Evolutionary conservation across 2,329 filamentous ascomycete genomes (phyloP), one percentile per base, ranked within the genome.

Genomic region (Hymenoscyphus repandus): DNA sequence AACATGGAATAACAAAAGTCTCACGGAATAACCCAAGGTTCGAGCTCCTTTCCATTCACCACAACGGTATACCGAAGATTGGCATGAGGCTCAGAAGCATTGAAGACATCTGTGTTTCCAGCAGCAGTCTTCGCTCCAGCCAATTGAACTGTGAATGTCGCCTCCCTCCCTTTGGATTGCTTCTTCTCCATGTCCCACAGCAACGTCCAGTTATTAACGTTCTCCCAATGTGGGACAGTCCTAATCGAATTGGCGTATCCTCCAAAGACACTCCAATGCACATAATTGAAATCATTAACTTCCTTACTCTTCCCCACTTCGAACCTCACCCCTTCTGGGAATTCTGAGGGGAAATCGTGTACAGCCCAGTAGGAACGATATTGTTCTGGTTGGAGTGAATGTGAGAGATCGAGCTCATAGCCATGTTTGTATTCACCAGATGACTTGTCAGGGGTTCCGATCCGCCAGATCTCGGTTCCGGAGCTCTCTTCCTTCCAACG

Each of bases 201-300:
- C 27, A 83, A 68, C 0, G 75, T 83, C 80, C 79, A 83, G 63
- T 82, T 80, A 62, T 80, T 80, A 22, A 80, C 71, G 55, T 72
- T 72, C 17, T 72, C 68, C 38, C 69, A 66, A 45, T 74, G 73
- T 5, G 71, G 64, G 40, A 72, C 66, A 1, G 70, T 64, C 0
- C 77, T 70, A 3, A 70, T 47, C 12, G 64, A 72, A 63, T 81
- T 76, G 1, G 70, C 77, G 27, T 76, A 68, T 5, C 77, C 76
- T 1, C 80, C 80, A 58, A 82, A 84, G 7, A 81, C 79, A 50
- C 75, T 78, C 82, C 81, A 85, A 62, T 85, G 82, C 3, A 84
- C 76, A 49, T 83, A 83, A 64, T 85, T 85, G 53, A 82, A 70
- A 58, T 82, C 78, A 10, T 67, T 63, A 0, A 66, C 66, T 15